These are phyloP conservation scores for Phaffomyces antillensis DNA, from an alignment of 805 yeast genomes.

Conservation along the genomic window DNA sequence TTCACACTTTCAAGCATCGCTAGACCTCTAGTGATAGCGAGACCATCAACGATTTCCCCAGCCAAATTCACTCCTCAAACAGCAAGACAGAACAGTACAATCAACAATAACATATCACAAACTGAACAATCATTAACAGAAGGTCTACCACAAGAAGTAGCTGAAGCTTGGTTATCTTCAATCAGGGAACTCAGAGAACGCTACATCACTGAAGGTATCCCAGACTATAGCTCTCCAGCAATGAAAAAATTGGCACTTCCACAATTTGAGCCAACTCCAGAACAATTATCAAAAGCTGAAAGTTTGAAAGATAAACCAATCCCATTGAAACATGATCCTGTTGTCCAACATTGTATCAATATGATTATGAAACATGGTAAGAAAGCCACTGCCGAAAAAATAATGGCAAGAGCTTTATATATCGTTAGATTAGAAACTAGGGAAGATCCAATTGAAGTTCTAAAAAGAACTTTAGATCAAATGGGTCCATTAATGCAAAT, in stretches of 20 bases:
- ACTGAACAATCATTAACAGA: constrained; percentile 2
- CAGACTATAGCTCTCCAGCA: constrained; percentile 24
- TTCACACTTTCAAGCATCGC: background rate
- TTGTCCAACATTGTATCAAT: constrained; percentile 70
- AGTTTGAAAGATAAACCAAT: constrained; percentile 42
- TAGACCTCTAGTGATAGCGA: background rate
- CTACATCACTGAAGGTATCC: constrained; percentile 26
- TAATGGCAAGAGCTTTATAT: constrained; percentile 71
- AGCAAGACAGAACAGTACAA: constrained; percentile 3
- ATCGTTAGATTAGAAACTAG: constrained; percentile 66
- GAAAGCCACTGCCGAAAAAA: constrained; percentile 71
- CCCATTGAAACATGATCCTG: constrained; percentile 62
- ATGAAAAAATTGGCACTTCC: constrained; percentile 19
- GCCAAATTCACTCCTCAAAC: no score
- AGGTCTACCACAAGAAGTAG: constrained; percentile 14
- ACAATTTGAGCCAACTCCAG: constrained; percentile 51
- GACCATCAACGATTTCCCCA: background rate
- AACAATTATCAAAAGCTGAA: constrained; percentile 54
- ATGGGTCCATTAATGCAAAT: constrained; percentile 81
- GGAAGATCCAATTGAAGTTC: constrained; percentile 69
- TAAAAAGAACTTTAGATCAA: constrained; percentile 68
- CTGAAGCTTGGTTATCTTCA: constrained; percentile 41
- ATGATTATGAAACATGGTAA: constrained; percentile 90
- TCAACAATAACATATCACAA: constrained; percentile 2
- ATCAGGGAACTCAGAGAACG: constrained; percentile 29